Evolutionary conservation across 768 basidiomycete genomes (phyloP).

Genomic region (Obba rivulosa): DNA sequence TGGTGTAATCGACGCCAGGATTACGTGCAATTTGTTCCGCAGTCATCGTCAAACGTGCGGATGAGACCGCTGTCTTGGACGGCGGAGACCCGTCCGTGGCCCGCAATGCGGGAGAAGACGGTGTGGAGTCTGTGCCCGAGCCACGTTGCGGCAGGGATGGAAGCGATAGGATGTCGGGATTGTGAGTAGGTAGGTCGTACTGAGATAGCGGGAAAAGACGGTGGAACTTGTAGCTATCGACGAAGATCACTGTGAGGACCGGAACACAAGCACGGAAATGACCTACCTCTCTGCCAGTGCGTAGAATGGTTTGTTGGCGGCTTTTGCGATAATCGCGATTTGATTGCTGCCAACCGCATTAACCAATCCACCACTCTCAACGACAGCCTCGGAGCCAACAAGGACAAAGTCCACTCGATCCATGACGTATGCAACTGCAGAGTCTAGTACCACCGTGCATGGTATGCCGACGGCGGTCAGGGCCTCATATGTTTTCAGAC

Average conservation of each 20-base stretch:
- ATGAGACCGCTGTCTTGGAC: neutral
- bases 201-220: conserved; percentile 91
- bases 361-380: conserved; percentile 90
- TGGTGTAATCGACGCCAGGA: conserved; percentile 92
- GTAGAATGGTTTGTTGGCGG: conserved; percentile 93
- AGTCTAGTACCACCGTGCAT: conserved; percentile 91
- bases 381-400: conserved; percentile 96
- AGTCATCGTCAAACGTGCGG: conserved; percentile 51
- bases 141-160: conserved; percentile 27
- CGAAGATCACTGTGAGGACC: conserved; percentile 5
- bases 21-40: conserved; percentile 78
- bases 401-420: conserved; percentile 93
- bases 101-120: conserved; percentile 8
- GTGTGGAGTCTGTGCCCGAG: neutral
- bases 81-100: conserved; percentile 2
- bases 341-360: conserved; percentile 95
- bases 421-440: conserved; percentile 96
- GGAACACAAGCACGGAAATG: conserved; percentile 10
- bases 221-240: conserved; percentile 89
- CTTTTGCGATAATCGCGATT: conserved; percentile 94
- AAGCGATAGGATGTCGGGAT: conserved; percentile 70
- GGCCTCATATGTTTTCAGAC: conserved; percentile 86
- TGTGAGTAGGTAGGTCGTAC: conserved; percentile 82
- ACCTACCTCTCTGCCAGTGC: conserved; percentile 83
- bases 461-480: conserved; percentile 89